These are phyloP conservation scores for Aegilops umbellulata DNA, from an alignment of 176 grass and related monocot genomes.

Conservation along the genomic window DNA sequence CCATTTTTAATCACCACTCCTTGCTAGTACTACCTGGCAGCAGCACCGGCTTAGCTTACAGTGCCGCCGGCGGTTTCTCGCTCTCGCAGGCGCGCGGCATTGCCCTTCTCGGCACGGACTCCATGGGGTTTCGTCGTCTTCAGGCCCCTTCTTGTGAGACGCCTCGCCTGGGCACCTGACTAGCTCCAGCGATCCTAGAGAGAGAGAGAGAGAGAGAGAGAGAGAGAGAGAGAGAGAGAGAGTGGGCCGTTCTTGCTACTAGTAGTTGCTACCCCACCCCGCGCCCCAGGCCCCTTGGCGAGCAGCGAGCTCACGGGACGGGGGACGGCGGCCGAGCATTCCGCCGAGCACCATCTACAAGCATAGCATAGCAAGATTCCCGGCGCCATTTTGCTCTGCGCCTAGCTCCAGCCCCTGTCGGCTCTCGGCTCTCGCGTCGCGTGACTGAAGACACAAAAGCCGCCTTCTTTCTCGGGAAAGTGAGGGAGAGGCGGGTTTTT, in stretches of 20 bases:
- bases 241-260: too few species aligned
- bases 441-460: slow-evolving; percentile 49
- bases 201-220: too few species aligned
- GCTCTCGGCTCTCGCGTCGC: slow-evolving; percentile 31
- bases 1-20: too few species aligned
- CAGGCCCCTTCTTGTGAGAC: background rate
- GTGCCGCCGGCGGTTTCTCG: too few species aligned
- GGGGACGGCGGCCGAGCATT: too few species aligned
- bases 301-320: too few species aligned
- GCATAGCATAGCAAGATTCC: slow-evolving; percentile 26
- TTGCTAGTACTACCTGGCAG: too few species aligned
- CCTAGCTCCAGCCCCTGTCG: slow-evolving; percentile 25
- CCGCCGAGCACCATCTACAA: background rate
- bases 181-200: background rate
- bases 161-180: background rate
- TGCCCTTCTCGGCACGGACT: background rate
- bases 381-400: background rate
- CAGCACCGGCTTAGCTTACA: too few species aligned
- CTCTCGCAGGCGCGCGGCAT: too few species aligned
- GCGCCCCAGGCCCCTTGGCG: too few species aligned
- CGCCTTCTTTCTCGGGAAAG: slow-evolving; percentile 60
- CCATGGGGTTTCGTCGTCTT: background rate
- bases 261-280: too few species aligned
- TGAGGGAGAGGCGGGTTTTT: background rate
- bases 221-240: too few species aligned